Percentiles rank a stretch among this genome's conserved stretches.
phyloP scores from a whole-genome alignment of 2,329 filamentous ascomycete genomes.

The Ophiostoma sp. region DNA sequence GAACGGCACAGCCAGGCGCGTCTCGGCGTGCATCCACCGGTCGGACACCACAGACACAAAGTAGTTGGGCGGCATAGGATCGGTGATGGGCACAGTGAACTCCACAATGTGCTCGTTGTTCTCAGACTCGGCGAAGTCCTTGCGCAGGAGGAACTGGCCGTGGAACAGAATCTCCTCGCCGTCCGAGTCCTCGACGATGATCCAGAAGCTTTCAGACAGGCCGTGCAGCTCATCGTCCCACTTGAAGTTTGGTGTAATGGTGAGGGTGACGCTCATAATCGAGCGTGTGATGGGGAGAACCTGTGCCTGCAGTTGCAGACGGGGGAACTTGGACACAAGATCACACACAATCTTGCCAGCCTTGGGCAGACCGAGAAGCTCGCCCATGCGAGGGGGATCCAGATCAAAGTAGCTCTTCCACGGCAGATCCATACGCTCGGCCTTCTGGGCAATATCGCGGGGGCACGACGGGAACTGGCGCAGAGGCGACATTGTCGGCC shows the following conservation, averaged over 20 bases:
- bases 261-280: slow-evolving; percentile 83
- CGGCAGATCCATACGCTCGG: slow-evolving; percentile 88
- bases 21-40: slow-evolving; percentile 97
- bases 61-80: slow-evolving; percentile 98
- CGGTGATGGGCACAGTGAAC: slow-evolving; percentile 91
- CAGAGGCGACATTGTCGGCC: slow-evolving; percentile 96
- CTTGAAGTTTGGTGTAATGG: slow-evolving; percentile 87
- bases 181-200: slow-evolving; percentile 93
- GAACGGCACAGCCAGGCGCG: slow-evolving; percentile 86
- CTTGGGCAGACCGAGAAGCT: slow-evolving; percentile 80
- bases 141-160: slow-evolving; percentile 86
- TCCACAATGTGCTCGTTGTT: slow-evolving; percentile 92
- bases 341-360: slow-evolving; percentile 79
- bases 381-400: slow-evolving; percentile 92
- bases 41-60: slow-evolving; percentile 94
- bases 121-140: slow-evolving; percentile 79
- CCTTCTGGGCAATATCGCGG: slow-evolving; percentile 80
- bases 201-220: slow-evolving; percentile 88
- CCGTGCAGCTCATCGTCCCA: slow-evolving; percentile 93
- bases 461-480: slow-evolving; percentile 82
- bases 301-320: slow-evolving; percentile 86
- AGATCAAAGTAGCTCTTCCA: slow-evolving; percentile 95
- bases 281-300: slow-evolving; percentile 93
- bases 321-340: slow-evolving; percentile 85
- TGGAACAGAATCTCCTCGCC: slow-evolving; percentile 94